Evolutionary conservation across 1,284 basidiomycete species (phyloP).

Genomic region (Cerioporus squamosus): DNA sequence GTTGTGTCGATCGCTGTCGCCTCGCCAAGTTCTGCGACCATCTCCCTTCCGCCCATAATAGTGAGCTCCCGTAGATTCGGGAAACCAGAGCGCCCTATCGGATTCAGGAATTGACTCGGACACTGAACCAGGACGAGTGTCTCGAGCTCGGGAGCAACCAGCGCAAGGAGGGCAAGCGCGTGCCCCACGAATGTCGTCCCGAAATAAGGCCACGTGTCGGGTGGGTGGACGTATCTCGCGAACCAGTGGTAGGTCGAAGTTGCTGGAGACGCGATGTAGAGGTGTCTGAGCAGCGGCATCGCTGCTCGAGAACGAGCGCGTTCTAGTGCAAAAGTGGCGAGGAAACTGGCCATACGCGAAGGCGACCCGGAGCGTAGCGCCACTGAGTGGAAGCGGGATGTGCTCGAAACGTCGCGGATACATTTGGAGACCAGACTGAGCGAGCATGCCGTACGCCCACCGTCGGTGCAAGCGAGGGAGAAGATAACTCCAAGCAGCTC

Average conservation of each 20-base stretch:
- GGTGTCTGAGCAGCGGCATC: not conserved
- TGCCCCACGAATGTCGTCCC: not conserved
- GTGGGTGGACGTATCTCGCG: no score
- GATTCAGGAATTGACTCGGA: not conserved
- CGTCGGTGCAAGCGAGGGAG: slow-evolving; percentile 9
- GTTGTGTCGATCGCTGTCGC: not conserved
- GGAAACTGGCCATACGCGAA: not conserved
- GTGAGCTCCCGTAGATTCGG: slow-evolving; percentile 5
- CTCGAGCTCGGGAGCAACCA: not conserved
- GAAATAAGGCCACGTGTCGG: not conserved
- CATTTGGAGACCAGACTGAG: slow-evolving; percentile 4
- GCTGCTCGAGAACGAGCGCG: not conserved
- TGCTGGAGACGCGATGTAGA: not conserved
- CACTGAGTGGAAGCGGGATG: slow-evolving; percentile 3
- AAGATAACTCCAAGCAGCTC: slow-evolving; percentile 5
- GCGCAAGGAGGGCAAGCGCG: not conserved
- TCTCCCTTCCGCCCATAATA: not conserved
- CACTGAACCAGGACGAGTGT: not conserved
- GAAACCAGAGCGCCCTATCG: not conserved
- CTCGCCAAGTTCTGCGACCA: not conserved
- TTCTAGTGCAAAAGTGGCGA: not conserved
- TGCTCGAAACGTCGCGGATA: not conserved
- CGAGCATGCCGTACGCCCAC: slow-evolving; percentile 3
- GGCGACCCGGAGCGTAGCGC: not conserved
- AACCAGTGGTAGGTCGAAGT: not conserved